These are phyloP conservation scores for Solanum piurae DNA, from an alignment of 257 asterid species.

Conservation along the genomic window DNA sequence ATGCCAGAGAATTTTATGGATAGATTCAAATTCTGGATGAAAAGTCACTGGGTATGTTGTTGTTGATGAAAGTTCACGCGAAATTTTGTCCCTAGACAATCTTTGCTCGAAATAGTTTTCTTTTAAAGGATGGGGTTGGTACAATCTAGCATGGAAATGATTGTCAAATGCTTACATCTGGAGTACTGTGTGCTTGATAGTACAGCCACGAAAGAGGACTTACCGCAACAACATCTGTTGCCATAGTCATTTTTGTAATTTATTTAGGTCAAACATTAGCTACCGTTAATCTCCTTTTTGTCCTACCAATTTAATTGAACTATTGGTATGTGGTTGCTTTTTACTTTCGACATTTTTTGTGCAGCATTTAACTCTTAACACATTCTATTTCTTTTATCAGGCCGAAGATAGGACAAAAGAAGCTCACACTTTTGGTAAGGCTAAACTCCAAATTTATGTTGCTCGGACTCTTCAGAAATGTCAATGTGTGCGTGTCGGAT, in stretches of 20 bases:
- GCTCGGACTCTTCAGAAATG: neutral
- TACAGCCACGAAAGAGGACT: neutral
- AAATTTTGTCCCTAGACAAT: neutral
- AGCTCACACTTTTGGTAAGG: conserved; percentile 33
- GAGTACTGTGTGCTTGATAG: neutral
- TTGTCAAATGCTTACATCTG: neutral
- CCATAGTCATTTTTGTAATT: neutral
- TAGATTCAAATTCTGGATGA: neutral
- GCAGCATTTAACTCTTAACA: neutral
- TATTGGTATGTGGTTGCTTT: neutral
- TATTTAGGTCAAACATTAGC: neutral
- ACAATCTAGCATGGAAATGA: neutral
- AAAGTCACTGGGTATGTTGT: neutral
- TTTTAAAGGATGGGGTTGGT: neutral
- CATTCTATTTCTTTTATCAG: conserved; percentile 13
- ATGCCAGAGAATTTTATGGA: neutral
- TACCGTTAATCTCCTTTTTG: neutral
- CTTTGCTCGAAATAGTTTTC: neutral
- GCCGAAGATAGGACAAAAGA: conserved; percentile 24
- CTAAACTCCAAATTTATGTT: neutral
- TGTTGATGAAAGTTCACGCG: neutral
- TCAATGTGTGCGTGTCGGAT: neutral
- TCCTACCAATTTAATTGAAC: neutral
- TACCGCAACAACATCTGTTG: neutral
- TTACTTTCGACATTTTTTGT: neutral